Base-by-base conservation (phyloP, 371 early-diverging fungal species). In the Syncephalastrum contaminatum region DNA sequence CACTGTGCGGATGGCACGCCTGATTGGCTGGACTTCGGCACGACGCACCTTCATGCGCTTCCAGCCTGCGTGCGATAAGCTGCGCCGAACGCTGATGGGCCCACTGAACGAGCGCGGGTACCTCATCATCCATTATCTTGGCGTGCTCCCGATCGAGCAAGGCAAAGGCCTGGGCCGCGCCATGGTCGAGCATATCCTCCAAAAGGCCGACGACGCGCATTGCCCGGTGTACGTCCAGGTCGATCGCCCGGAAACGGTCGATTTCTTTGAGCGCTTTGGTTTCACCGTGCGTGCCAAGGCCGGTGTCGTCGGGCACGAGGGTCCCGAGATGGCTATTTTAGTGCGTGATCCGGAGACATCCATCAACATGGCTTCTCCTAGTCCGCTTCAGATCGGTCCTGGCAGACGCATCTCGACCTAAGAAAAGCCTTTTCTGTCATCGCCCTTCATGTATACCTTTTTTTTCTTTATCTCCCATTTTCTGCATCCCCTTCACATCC, bases 211-310 rank as follows among this genome's bases (percentile, higher is more conserved):
- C 62, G 72, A 79, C 4, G 83, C 83, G 44, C 96, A 98, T 59
- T 95, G 95, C 66, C 96, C 97, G 1, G 90, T 91, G 8, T 96
- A 71, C 47, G 72, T 66, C n/a, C 66, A 71, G 25, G 69, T 96
- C 60, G 95, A 92, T 56, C 95, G 96, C 62, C 84, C 91, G 84
- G 92, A 94, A 57, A 88, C 92, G 3, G 90, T 95, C 14, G 77
- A 65, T 19, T 61, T 85, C 42, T 83, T 85, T 61, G 66, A 74
- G 15, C 46, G 48, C 4, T 60, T 67, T 51, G 69, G 69, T 1
- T 74, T 74, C 50, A 62, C 54, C 2, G 41, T 59, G 15, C 60
- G 63, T 15, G 72, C 56, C 21, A 49, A 61, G 20, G 53, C 64
- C 12, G 16, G 44, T 10, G 36, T 63, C 19, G 47, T 43, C 24